Evolutionary conservation across 2,329 filamentous ascomycete species (phyloP), one percentile per base, ranked within the genome.

Genomic region (Claviceps sp.): DNA sequence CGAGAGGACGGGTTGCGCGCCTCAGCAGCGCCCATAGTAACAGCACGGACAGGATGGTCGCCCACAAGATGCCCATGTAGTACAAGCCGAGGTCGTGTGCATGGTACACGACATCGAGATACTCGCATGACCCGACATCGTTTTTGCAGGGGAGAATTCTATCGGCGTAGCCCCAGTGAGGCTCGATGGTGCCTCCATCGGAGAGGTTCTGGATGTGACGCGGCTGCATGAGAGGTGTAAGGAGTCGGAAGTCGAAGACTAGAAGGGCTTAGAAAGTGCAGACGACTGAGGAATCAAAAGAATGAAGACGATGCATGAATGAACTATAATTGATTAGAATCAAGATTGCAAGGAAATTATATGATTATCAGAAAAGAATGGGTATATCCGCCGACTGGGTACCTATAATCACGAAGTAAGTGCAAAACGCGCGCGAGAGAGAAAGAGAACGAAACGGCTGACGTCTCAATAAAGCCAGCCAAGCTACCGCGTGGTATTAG

Each of bases 1-100:
- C 39, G 17, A 26, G 61, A 0, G 62, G 59, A 51, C 61, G 52
- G 59, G 61, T 38, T 54, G 64, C 45, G 45, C 58, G 56, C 39
- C 59, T 58, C 38, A 58, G 26, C 30, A 64, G 45, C 44, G 66
- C 69, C 71, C 71, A 76, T 26, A 71, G 34, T 22, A 74, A 56
- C 5, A 78, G 55, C 47, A 76, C 62, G 17, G 65, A 71, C 45
- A 65, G 59, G 44, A 77, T 62, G 5, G 70, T 70, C 3, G 68
- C 62, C 75, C 75, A 78, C 34, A 78, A 57, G 45, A 76, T 71
- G 45, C 73, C 75, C 1, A 65, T 65, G 60, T 76, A 78, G 39
- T 76, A 56, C 70, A 78, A 76, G 19, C 73, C 67, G 6, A 65
- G 51, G 53, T 77, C 75, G 59, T 78, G 75, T 14, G 70, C 63